Base-by-base conservation (phyloP, 2,329 filamentous ascomycete species). In the Colletotrichum graminicola region DNA sequence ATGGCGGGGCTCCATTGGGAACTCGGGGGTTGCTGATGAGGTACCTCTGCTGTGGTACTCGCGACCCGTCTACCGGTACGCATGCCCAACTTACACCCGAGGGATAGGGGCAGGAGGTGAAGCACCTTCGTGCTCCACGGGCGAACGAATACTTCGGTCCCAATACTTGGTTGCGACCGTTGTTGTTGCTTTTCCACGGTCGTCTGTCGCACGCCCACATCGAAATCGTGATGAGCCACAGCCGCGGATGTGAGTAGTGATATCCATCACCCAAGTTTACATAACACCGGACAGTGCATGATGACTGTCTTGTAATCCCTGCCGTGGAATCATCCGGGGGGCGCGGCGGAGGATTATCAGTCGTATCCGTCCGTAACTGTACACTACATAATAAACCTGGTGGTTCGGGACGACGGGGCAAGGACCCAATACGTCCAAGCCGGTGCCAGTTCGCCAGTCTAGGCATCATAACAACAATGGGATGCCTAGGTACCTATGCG, bases 161-260 rank as follows among this genome's bases (percentile, higher is more conserved):
- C 2, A 52, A n/a, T 52, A 62, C n/a, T 29, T 29, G 60, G n/a
- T 12, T 11, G 60, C 45, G 36, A 36, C 59, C 23, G 54, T 43
- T 23, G 45, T 32, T 10, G 26, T 65, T 64, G 8, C 65, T 57
- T 64, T 29, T 36, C n/a, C 61, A 32, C 14, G 29, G 39, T 51
- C 21, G 41, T 41, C 26, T 56, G 32, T 36, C 55, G 49, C 54
- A 61, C 39, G 34, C 41, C 49, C 23, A 34, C 56, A 70, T 70
- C 62, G 32, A 56, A 62, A 70, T 66, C 67, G 67, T 49, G n/a
- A 39, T 62, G 67, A 66, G 61, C 67, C 62, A 56, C 39, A 70
- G 41, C 56, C 32, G 49, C 62, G 67, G 67, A 61, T 70, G 41
- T 70, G 62, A 69, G 41, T 61, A 70, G 41, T 70, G 62, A 70